Evolutionary conservation across 306 rosid genomes (phyloP).

Genomic region (Cercis canadensis): DNA sequence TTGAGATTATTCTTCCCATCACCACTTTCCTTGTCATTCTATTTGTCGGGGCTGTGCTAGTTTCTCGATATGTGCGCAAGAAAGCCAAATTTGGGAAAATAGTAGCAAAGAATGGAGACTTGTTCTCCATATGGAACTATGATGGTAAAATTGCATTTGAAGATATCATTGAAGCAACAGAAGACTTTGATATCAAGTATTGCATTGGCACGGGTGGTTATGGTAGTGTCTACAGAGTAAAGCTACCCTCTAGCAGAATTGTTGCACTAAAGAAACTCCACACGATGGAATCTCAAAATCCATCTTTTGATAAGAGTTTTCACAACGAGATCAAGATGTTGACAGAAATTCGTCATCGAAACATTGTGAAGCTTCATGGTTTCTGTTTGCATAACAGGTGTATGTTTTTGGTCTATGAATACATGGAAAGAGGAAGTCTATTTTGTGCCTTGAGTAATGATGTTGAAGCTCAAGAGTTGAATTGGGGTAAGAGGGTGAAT

Average conservation of each 20-base stretch:
- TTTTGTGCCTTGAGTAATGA: background rate
- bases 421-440: background rate
- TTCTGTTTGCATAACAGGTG: background rate
- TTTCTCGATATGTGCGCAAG: background rate
- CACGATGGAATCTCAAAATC: background rate
- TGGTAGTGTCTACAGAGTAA: background rate
- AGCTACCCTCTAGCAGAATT: background rate
- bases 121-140: background rate
- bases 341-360: background rate
- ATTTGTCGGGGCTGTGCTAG: no score
- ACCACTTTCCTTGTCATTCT: background rate
- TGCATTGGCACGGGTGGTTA: background rate
- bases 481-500: slow-evolving; percentile 13
- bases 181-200: background rate
- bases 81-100: background rate
- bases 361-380: background rate
- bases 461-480: background rate
- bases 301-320: background rate
- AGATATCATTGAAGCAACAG: background rate
- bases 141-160: background rate
- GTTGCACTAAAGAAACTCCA: background rate
- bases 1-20: slow-evolving; percentile 3
- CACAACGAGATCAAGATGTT: background rate
- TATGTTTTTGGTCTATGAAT: background rate
- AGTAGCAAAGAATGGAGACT: background rate